phyloP scores from a whole-genome alignment of 2,329 filamentous ascomycete species.

The Cladophialophora chaetospira region DNA sequence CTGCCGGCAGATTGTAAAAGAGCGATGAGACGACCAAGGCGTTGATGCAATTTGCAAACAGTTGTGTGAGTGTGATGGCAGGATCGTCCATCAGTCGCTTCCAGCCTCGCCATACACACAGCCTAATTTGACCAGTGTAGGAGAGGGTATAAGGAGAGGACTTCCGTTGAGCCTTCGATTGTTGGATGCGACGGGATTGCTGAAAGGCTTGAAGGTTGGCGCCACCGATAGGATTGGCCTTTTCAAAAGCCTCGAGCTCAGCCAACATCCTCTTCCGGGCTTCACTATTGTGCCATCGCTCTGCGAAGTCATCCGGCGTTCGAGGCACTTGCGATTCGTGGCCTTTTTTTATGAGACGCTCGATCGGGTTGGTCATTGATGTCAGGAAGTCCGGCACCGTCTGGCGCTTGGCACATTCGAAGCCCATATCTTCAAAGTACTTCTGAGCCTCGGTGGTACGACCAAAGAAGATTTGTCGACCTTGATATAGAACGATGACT shows the following conservation, averaged over 20 bases:
- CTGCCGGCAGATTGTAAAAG: conserved; percentile 64
- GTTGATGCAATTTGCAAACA: conserved; percentile 58
- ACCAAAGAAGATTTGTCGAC: conserved; percentile 67
- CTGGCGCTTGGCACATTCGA: conserved; percentile 62
- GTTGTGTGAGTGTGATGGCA: conserved; percentile 64
- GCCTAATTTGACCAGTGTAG: conserved; percentile 57
- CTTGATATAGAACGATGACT: conserved; percentile 67
- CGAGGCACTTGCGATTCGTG: conserved; percentile 49
- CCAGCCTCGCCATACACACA: conserved; percentile 62
- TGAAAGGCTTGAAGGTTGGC: conserved; percentile 42
- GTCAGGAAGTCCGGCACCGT: conserved; percentile 69
- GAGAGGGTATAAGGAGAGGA: conserved; percentile 59
- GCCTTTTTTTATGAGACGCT: conserved; percentile 47
- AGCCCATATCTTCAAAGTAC: conserved; percentile 67
- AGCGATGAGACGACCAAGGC: conserved; percentile 66
- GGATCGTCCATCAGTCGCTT: conserved; percentile 68
- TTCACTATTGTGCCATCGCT: conserved; percentile 56
- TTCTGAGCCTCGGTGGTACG: conserved; percentile 59
- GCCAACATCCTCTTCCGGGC: conserved; percentile 44
- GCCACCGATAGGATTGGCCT: conserved; percentile 45
- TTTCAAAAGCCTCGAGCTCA: conserved; percentile 48
- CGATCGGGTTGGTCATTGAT: conserved; percentile 61
- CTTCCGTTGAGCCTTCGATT: conserved; percentile 43
- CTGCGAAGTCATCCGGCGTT: conserved; percentile 53
- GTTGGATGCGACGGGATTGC: conserved; percentile 44